These are phyloP conservation scores for Coemansia sp. DNA, from an alignment of 192 early-diverging fungal genomes.

Conservation along the genomic window DNA sequence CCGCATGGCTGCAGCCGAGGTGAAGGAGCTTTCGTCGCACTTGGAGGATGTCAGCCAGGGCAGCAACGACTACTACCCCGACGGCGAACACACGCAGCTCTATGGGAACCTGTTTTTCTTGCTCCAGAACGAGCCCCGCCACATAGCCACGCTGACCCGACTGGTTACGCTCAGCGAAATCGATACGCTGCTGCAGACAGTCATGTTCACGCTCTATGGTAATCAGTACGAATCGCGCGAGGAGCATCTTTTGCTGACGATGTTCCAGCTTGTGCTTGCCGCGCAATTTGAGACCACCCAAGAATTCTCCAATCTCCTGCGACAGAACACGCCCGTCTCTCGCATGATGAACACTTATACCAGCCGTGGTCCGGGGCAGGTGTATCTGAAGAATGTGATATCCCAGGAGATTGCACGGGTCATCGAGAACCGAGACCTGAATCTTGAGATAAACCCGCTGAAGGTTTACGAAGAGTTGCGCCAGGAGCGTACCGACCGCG, in stretches of 20 bases:
- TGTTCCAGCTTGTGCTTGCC: constrained; percentile 93
- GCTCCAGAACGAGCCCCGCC: constrained; percentile 86
- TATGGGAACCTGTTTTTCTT: constrained; percentile 94
- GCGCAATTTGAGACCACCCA: constrained; percentile 90
- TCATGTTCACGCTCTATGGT: constrained; percentile 96
- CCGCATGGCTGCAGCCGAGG: constrained; percentile 89
- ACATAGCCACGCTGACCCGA: constrained; percentile 84
- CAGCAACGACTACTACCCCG: constrained; percentile 62
- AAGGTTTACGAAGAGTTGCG: constrained; percentile 66
- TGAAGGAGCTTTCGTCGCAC: constrained; percentile 56
- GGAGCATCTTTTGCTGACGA: constrained; percentile 91
- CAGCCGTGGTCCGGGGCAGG: constrained; percentile 87
- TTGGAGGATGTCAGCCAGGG: constrained; percentile 52
- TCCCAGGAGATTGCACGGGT: constrained; percentile 78
- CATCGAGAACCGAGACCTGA: constrained; percentile 77
- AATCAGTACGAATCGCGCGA: constrained; percentile 97
- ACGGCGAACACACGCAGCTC: constrained; percentile 77
- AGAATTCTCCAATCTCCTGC: constrained; percentile 85
- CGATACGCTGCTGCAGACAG: constrained; percentile 89
- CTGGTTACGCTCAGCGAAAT: constrained; percentile 86
- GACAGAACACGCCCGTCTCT: constrained; percentile 95
- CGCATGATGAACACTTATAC: constrained; percentile 99
- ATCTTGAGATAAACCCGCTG: constrained; percentile 94
- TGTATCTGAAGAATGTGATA: constrained; percentile 85
- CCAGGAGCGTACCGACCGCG: constrained; percentile 33